Evolutionary conservation across 2,329 filamentous ascomycete genomes (phyloP).

Genomic region (Talaromyces sp.): DNA sequence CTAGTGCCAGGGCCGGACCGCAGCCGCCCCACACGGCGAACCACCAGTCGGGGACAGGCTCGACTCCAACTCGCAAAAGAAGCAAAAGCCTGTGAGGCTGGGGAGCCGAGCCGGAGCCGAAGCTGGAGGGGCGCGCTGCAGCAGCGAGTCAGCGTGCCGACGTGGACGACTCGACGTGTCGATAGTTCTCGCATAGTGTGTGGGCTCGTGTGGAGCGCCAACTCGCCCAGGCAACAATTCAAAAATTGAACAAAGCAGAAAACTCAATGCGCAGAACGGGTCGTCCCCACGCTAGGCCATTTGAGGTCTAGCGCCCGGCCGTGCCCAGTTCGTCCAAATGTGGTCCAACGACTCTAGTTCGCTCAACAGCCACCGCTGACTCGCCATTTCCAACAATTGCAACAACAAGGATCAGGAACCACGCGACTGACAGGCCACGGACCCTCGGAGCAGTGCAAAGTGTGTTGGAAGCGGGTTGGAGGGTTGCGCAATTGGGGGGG

Average conservation of each 20-base stretch:
- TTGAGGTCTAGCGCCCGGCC: not conserved
- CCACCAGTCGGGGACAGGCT: not conserved
- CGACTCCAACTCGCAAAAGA: too few relatives aligned
- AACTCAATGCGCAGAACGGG: not conserved
- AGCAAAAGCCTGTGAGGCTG: too few relatives aligned
- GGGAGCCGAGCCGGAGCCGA: too few relatives aligned
- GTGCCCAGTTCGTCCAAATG: not conserved
- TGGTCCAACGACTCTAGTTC: too few relatives aligned
- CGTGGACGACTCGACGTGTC: not conserved
- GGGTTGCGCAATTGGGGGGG: too few relatives aligned
- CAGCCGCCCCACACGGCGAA: not conserved
- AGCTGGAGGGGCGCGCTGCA: too few relatives aligned
- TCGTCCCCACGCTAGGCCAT: not conserved
- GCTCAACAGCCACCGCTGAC: not conserved
- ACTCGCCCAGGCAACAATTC: too few relatives aligned
- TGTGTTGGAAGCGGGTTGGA: not conserved
- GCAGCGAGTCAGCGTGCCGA: not conserved
- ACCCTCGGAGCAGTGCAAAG: too few relatives aligned
- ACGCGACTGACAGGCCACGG: not conserved
- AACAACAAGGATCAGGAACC: not conserved
- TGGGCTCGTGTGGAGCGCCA: too few relatives aligned
- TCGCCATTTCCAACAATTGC: not conserved
- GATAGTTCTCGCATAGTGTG: not conserved
- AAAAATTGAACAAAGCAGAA: not conserved
- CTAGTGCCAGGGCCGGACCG: not conserved